A percentile compares a stretch with the other conserved stretches of the same genome.
These are phyloP conservation scores for Millerago galiae DNA, from an alignment of 805 yeast genomes.

Conservation along the genomic window DNA sequence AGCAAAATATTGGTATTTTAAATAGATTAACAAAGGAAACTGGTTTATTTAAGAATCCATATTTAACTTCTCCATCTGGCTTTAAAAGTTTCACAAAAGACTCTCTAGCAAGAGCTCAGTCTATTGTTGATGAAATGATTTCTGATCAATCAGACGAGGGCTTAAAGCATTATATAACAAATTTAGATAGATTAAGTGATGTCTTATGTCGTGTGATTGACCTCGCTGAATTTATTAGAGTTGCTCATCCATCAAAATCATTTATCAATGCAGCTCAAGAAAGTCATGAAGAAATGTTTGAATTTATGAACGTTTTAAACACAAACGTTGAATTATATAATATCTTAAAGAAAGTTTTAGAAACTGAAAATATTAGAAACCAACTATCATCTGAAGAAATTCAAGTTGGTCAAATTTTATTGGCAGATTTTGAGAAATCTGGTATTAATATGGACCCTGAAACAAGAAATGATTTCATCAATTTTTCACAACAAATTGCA, in stretches of 20 bases:
- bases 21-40: constrained; percentile 23
- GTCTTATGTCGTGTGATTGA: constrained; percentile 88
- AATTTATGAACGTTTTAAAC: constrained; percentile 87
- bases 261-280: constrained; percentile 79
- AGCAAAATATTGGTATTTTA: constrained; percentile 4
- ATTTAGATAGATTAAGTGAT: constrained; percentile 81
- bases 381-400: constrained; percentile 65
- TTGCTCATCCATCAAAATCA: constrained; percentile 69
- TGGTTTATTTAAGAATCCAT: constrained; percentile 75
- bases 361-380: constrained; percentile 22
- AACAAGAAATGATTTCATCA: constrained; percentile 64
- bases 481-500: constrained; percentile 74
- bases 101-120: constrained; percentile 61
- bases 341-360: constrained; percentile 51
- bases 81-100: constrained; percentile 56
- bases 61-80: constrained; percentile 64
- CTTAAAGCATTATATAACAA: constrained; percentile 44
- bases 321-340: constrained; percentile 70
- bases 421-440: constrained; percentile 82
- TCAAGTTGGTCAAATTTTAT: constrained; percentile 72
- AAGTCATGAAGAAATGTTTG: constrained; percentile 84
- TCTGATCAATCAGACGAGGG: constrained; percentile 38
- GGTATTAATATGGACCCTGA: constrained; percentile 74
- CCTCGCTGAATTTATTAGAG: constrained; percentile 85
- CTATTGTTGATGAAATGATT: constrained; percentile 51